A percentile compares a stretch with the other conserved stretches of the same genome.
Evolutionary conservation across 805 yeast species (phyloP).

Genomic region (Candida krabiensis): DNA sequence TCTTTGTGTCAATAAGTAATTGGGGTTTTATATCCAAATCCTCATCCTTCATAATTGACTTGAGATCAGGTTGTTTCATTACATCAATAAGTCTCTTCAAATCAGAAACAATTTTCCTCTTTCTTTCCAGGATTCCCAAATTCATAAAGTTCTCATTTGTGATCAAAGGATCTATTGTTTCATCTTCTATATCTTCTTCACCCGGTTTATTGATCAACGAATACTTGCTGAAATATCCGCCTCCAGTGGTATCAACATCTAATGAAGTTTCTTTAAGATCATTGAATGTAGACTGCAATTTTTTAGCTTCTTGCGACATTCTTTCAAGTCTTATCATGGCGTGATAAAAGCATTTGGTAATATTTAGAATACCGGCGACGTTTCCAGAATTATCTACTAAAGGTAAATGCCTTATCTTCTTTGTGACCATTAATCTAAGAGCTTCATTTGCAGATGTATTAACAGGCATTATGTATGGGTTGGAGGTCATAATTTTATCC

Average conservation of each 20-base stretch:
- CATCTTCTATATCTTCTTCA: conserved; percentile 16
- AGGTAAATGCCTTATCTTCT: conserved; percentile 44
- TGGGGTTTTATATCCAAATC: conserved; percentile 31
- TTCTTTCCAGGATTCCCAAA: conserved; percentile 25
- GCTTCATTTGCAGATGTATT: conserved; percentile 43
- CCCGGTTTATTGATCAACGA: conserved; percentile 16
- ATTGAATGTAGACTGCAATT: conserved; percentile 31
- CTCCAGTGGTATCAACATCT: conserved; percentile 11
- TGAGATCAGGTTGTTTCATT: conserved; percentile 43
- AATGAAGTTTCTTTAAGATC: conserved; percentile 24
- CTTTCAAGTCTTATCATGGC: conserved; percentile 44
- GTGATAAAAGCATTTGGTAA: conserved; percentile 47
- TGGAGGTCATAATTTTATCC: conserved; percentile 39
- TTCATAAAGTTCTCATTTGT: conserved; percentile 25
- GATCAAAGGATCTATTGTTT: conserved; percentile 17
- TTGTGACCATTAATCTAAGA: conserved; percentile 40
- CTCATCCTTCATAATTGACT: conserved; percentile 27
- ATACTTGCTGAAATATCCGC: conserved; percentile 20
- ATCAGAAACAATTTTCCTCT: conserved; percentile 33
- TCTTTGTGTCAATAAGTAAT: conserved; percentile 36
- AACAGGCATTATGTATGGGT: conserved; percentile 36
- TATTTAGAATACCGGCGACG: conserved; percentile 45
- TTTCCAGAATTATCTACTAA: conserved; percentile 34
- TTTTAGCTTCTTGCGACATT: conserved; percentile 38
- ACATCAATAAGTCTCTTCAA: conserved; percentile 37